Base-by-base conservation (phyloP, 306 rosid genomes). In the Quercus wislizeni region DNA sequence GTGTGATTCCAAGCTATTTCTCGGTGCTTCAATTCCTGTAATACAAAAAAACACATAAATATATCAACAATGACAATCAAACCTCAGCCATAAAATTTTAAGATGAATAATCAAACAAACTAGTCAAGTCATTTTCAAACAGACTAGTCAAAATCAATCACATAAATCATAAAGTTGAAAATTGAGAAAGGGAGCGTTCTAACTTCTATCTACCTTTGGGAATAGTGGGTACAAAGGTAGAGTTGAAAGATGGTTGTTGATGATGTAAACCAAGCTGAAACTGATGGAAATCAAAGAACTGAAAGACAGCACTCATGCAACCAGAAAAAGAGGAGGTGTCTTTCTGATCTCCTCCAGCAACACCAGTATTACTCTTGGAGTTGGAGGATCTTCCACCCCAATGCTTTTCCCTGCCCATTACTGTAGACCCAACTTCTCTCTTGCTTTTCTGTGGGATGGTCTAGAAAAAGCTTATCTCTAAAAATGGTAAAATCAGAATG, bases 301-400 rank as follows among this genome's bases (percentile, higher is more conserved):
- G 97, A 88, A 94, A 92, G 31, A 94, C 84, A 77, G 91, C 90
- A 79, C 89, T 82, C 91, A 92, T 91, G 86, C 99, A 94, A 74
- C 99, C 97, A 72, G 85, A 46, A 54, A 90, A 88, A 68, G 91
- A 54, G 9, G 83, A n/a, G 14, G 83, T 31, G 38, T 85, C 73
- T 63, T 86, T 73, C 74, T 41, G 46, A 41, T 49, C 69, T 35
- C 41, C 76, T 35, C 25, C 80, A 55, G 3, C 63, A 43, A 80
- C 82, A 49, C 84, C 71, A 41, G 46, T 41, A 41, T 41, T 41
- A 88, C 82, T 86, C 79, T 83, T 89, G 31, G 87, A 80, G 35
- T 83, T 88, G 27, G 87, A 80, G 30, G 91, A 71, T 76, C 71
- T 92, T 73, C 92, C 89, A 54, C 83, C 75, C 89, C 91, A 86